These are phyloP conservation scores for Starmerella stigmatis DNA, from an alignment of 805 yeast species.

Conservation along the genomic window DNA sequence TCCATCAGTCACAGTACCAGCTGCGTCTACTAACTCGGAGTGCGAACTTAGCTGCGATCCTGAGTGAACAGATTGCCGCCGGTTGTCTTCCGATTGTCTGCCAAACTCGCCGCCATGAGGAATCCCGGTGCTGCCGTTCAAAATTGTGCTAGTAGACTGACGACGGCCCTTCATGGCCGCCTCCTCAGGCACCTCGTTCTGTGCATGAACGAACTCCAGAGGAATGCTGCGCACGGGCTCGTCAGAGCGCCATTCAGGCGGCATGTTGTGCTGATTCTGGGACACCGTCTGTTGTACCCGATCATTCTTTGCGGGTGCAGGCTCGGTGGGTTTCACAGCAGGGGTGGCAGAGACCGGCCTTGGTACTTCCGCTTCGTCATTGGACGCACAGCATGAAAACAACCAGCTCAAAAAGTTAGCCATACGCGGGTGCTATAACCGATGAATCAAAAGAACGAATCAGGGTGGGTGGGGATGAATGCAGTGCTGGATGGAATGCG, in stretches of 20 bases:
- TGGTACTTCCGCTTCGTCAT: not conserved
- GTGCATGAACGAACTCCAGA: slow-evolving; percentile 14
- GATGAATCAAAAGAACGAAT: slow-evolving; percentile 5
- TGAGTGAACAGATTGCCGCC: not conserved
- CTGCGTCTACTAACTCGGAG: not conserved
- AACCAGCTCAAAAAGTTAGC: not conserved
- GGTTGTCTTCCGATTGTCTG: slow-evolving; percentile 28
- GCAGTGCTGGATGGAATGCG: not conserved
- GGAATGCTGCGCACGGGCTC: slow-evolving; percentile 10
- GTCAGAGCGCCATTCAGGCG: too few species aligned
- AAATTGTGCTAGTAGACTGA: slow-evolving; percentile 4
- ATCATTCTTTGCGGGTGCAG: not conserved
- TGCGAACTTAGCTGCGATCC: not conserved
- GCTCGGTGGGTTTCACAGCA: not conserved
- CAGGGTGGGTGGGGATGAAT: slow-evolving; percentile 1
- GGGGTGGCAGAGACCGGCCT: not conserved
- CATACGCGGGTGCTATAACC: not conserved
- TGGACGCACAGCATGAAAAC: slow-evolving; percentile 3
- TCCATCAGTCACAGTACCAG: not conserved
- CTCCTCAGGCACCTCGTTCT: slow-evolving; percentile 11
- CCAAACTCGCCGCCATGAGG: slow-evolving; percentile 35
- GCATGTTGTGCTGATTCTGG: not conserved
- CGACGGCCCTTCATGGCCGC: slow-evolving; percentile 17
- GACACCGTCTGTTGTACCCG: not conserved
- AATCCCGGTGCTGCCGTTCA: slow-evolving; percentile 24